Percentiles rank a stretch among this genome's conserved stretches.
Conservation (phyloP, 2,329 filamentous ascomycete species). For the Thielaviopsis musarum region DNA sequence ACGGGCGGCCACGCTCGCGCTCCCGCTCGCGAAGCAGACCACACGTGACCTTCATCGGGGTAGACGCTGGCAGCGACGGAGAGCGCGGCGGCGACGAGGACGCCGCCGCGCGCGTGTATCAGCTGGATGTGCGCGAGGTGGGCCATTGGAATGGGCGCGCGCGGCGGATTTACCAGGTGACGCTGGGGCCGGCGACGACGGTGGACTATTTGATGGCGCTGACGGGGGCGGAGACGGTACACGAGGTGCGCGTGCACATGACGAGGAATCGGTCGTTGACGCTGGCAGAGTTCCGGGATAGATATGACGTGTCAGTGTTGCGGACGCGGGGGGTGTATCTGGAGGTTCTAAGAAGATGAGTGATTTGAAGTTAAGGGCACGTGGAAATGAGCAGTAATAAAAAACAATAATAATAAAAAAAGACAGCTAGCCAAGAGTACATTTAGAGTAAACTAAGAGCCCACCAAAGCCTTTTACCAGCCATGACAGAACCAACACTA, state of each 20-base stretch:
- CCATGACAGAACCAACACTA: neutral
- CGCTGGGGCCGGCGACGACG: neutral
- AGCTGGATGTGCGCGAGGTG: conserved; percentile 2
- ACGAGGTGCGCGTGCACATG: conserved; percentile 2
- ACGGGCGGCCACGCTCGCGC: neutral
- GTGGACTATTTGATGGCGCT: neutral
- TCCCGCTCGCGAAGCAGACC: too few species aligned
- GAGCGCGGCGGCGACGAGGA: neutral
- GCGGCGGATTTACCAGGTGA: neutral
- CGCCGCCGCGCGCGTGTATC: neutral
- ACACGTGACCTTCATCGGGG: neutral
- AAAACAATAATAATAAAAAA: neutral
- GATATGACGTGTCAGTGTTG: neutral
- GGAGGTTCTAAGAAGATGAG: neutral
- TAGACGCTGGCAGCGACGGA: neutral
- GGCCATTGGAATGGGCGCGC: neutral
- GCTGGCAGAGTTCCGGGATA: neutral
- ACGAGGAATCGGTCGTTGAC: neutral
- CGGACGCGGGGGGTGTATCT: neutral
- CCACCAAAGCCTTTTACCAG: conserved; percentile 1
- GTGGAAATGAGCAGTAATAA: neutral
- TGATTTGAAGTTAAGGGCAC: neutral
- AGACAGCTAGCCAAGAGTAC: neutral
- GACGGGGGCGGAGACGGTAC: neutral
- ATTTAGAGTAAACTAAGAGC: neutral